Evolutionary conservation across 2,329 filamentous ascomycete genomes (phyloP).

Genomic region (Colletotrichum sp.): DNA sequence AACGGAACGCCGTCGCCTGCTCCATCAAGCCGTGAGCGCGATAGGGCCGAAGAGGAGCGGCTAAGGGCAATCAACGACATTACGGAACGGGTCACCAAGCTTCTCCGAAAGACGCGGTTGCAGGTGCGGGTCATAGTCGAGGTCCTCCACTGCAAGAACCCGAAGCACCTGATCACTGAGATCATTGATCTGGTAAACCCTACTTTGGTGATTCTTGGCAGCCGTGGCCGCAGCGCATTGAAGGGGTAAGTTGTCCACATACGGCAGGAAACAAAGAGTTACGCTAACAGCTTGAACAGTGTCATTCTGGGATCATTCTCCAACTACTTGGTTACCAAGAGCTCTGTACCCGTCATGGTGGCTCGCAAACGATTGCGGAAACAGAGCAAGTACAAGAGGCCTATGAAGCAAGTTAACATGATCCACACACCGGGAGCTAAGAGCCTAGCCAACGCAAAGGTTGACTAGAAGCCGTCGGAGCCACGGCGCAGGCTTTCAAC

Average conservation of each 20-base stretch:
- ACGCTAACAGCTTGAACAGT: constrained; percentile 53
- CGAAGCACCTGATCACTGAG: constrained; percentile 94
- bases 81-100: constrained; percentile 80
- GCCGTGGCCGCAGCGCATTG: constrained; percentile 85
- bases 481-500: constrained; percentile 9
- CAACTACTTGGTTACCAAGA: constrained; percentile 97
- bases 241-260: constrained; percentile 73
- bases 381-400: constrained; percentile 80
- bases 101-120: constrained; percentile 87
- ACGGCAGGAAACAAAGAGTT: neutral
- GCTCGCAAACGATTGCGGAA: constrained; percentile 89
- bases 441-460: constrained; percentile 74
- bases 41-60: constrained; percentile 77
- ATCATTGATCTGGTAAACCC: constrained; percentile 94
- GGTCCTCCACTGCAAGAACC: constrained; percentile 97
- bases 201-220: constrained; percentile 91
- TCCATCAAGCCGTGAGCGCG: constrained; percentile 53
- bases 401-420: constrained; percentile 81
- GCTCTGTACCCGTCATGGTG: constrained; percentile 97
- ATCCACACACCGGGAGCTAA: constrained; percentile 72
- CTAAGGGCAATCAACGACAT: constrained; percentile 83
- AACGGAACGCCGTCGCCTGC: constrained; percentile 48
- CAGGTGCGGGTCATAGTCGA: constrained; percentile 95
- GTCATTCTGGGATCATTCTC: constrained; percentile 96
- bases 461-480: constrained; percentile 59